phyloP scores from a whole-genome alignment of 2,329 filamentous ascomycete species.

The Ceratocystis huliohia region DNA sequence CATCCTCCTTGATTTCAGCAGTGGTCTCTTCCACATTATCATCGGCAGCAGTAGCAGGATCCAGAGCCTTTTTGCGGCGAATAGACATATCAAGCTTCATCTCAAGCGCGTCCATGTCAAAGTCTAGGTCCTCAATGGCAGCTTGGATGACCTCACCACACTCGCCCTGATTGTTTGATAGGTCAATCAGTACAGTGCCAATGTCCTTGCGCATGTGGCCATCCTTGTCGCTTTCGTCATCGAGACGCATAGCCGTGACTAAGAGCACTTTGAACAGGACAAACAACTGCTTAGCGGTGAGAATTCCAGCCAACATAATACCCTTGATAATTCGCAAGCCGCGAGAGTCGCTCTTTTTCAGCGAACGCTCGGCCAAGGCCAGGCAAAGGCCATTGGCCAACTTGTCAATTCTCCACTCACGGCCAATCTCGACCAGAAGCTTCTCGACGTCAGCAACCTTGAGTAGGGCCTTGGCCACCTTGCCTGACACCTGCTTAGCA shows the following conservation, averaged over 20 bases:
- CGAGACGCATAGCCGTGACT: constrained; percentile 44
- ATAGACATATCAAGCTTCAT: constrained; percentile 60
- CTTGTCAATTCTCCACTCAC: constrained; percentile 55
- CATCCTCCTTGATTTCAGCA: constrained; percentile 28
- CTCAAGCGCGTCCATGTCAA: constrained; percentile 64
- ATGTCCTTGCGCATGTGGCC: constrained; percentile 49
- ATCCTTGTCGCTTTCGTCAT: constrained; percentile 41
- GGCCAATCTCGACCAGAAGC: constrained; percentile 48
- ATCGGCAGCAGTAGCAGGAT: constrained; percentile 36
- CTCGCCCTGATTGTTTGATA: constrained; percentile 47
- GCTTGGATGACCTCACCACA: constrained; percentile 51
- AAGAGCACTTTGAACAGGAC: constrained; percentile 55
- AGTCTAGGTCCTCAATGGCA: constrained; percentile 52
- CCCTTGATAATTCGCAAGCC: constrained; percentile 48
- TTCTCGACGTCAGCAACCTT: constrained; percentile 48
- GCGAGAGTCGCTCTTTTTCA: constrained; percentile 45
- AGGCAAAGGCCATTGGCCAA: constrained; percentile 60
- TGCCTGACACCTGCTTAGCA: constrained; percentile 53
- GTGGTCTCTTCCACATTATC: constrained; percentile 35
- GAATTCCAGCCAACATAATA: constrained; percentile 45
- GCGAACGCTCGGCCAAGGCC: constrained; percentile 48
- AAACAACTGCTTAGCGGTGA: constrained; percentile 51
- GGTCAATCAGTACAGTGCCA: constrained; percentile 51
- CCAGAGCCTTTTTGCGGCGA: constrained; percentile 42
- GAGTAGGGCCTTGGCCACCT: constrained; percentile 56